Evolutionary conservation across 2,329 filamentous ascomycete genomes (phyloP), one percentile per base, ranked within the genome.

Genomic region (Aspergillus sp.): DNA sequence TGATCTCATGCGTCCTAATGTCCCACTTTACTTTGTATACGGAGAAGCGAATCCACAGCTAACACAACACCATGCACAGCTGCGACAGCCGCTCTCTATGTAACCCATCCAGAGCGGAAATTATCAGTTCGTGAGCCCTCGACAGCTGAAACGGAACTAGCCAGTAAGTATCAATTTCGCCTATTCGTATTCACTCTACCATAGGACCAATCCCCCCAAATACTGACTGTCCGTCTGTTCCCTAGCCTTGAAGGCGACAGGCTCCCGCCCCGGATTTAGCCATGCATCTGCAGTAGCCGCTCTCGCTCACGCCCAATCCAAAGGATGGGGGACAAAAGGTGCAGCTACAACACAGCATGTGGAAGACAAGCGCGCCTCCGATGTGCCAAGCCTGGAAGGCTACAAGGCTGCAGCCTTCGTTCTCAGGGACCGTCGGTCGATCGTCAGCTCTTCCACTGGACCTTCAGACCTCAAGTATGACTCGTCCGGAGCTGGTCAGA

Each of bases 401-500:
- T 87, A 89, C 54, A 91, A 90, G 71, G 91, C 92, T 51, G 92
- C 92, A 3, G 72, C 91, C 8, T 78, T 90, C 25, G 90, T 91
- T 19, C 65, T 70, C 5, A 68, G 71, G 47, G 73, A 75, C 50
- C 68, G 67, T 30, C 67, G 65, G 44, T 55, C 59, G 15, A 55
- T 64, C 11, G 50, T 64, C 5, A 64, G 39, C 23, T 49, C 61
- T 13, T 57, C 68, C 19, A 54, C 68, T 3, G 47, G 56, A 1
- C 55, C 62, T n/a, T 32, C 51, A 5, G 56, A n/a, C 25, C 42
- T 62, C n/a, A 67, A 66, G 21, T 56, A 67, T 23, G 67, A 72
- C 23, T 54, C 63, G 38, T 89, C 90, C 17, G 90, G 90, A 15
- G 90, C 90, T 2, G 87, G 80, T 42, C 83, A 88, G 61, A 88